Conservation (phyloP, 2,329 filamentous ascomycete species). For the Cladorrhinum sp. region DNA sequence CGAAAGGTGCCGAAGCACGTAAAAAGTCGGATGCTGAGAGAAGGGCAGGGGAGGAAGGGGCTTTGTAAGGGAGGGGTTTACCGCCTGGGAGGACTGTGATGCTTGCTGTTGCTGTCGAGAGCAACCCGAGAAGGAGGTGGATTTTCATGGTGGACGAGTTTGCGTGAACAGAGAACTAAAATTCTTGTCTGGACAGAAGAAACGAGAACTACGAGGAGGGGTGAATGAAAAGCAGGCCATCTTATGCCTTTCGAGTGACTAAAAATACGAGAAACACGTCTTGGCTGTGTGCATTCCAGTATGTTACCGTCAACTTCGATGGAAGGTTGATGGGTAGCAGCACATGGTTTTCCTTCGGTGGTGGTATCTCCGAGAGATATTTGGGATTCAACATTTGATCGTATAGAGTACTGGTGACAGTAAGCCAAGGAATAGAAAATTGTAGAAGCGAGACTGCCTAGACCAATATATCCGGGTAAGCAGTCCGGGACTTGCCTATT, state of each 20-base stretch:
- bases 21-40: slow-evolving; percentile 22
- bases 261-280: background rate
- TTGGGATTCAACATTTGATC: background rate
- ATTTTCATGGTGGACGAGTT: background rate
- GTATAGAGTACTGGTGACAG: background rate
- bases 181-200: background rate
- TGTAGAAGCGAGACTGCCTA: background rate
- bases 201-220: background rate
- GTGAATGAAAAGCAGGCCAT: background rate
- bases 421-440: background rate
- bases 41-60: slow-evolving; percentile 3
- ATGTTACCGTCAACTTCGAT: background rate
- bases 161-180: background rate
- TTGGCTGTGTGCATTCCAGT: background rate
- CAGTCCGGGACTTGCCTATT: background rate
- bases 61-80: slow-evolving; percentile 17
- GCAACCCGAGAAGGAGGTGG: background rate
- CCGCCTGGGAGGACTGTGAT: slow-evolving; percentile 28
- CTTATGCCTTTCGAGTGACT: background rate
- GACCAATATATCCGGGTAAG: slow-evolving; percentile 1
- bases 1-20: slow-evolving; percentile 20
- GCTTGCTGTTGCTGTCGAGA: slow-evolving; percentile 8
- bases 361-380: background rate
- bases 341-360: background rate
- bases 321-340: background rate